These are phyloP conservation scores for Pleurotus tuber-regium DNA, from an alignment of 768 basidiomycete species.

Conservation along the genomic window DNA sequence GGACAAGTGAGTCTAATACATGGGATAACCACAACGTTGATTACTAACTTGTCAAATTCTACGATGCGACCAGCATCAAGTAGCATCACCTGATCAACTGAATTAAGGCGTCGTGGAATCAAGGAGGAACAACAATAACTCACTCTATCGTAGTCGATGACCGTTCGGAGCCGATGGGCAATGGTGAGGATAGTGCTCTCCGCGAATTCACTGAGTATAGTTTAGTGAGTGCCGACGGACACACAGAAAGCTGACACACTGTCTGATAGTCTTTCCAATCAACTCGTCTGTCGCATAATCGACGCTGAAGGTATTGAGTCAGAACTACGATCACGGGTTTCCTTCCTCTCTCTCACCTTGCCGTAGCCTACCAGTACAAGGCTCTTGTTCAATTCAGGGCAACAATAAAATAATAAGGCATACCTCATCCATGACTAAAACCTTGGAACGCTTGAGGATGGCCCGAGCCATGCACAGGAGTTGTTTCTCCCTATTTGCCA, in stretches of 20 bases:
- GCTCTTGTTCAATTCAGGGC: constrained; percentile 9
- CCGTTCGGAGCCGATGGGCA: constrained; percentile 74
- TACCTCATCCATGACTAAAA: constrained; percentile 86
- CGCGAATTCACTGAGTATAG: constrained; percentile 59
- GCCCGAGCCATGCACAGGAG: constrained; percentile 88
- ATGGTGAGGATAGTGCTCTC: constrained; percentile 82
- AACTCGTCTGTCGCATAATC: constrained; percentile 90
- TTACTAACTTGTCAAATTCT: constrained; percentile 62
- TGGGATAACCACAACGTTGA: background rate
- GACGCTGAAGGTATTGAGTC: constrained; percentile 40
- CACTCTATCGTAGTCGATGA: constrained; percentile 83
- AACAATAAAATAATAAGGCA: constrained; percentile 14
- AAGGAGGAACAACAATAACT: constrained; percentile 20
- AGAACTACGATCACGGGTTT: background rate
- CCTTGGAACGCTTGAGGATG: constrained; percentile 72
- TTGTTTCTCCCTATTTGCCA: constrained; percentile 59
- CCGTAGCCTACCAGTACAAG: constrained; percentile 52
- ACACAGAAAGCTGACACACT: constrained; percentile 41
- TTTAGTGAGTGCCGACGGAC: background rate
- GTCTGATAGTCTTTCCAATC: constrained; percentile 77
- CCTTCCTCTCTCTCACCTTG: constrained; percentile 39
- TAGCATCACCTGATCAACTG: constrained; percentile 58
- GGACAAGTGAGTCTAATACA: background rate
- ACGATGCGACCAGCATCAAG: constrained; percentile 76
- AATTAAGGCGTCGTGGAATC: background rate